phyloP scores from a whole-genome alignment of 1,284 basidiomycete genomes.

The Pyrrhoderma lamaoense region DNA sequence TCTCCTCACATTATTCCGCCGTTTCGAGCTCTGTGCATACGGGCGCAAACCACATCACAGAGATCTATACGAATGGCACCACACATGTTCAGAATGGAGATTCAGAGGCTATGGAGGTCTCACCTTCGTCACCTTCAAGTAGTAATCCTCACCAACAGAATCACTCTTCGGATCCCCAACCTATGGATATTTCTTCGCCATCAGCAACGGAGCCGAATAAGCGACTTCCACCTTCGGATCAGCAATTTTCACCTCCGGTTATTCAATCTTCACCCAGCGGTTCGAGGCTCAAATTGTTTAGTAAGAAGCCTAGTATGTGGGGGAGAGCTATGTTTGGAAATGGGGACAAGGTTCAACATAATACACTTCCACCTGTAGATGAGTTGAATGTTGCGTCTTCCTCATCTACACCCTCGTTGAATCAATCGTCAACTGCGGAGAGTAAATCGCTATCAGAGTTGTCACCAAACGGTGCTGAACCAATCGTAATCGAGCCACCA shows the following conservation, averaged over 20 bases:
- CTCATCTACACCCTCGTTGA: conserved; percentile 57
- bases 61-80: conserved; percentile 20
- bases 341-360: conserved; percentile 59
- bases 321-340: conserved; percentile 68
- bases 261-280: conserved; percentile 28
- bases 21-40: conserved; percentile 27
- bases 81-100: conserved; percentile 25
- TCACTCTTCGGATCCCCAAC: conserved; percentile 34
- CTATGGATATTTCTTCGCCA: conserved; percentile 46
- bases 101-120: conserved; percentile 56
- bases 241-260: conserved; percentile 19
- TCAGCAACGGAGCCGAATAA: conserved; percentile 42
- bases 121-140: conserved; percentile 29
- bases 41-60: conserved; percentile 20
- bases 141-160: conserved; percentile 28
- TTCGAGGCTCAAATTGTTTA: conserved; percentile 41
- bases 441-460: conserved; percentile 52
- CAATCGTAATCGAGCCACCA: conserved; percentile 30
- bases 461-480: conserved; percentile 8
- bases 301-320: conserved; percentile 61
- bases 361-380: conserved; percentile 60
- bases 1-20: conserved; percentile 19
- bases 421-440: conserved; percentile 75
- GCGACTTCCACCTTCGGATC: conserved; percentile 36
- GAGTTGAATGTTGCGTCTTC: conserved; percentile 49